Evolutionary conservation across 2,329 filamentous ascomycete genomes (phyloP).

Genomic region (Lachnellula arida): DNA sequence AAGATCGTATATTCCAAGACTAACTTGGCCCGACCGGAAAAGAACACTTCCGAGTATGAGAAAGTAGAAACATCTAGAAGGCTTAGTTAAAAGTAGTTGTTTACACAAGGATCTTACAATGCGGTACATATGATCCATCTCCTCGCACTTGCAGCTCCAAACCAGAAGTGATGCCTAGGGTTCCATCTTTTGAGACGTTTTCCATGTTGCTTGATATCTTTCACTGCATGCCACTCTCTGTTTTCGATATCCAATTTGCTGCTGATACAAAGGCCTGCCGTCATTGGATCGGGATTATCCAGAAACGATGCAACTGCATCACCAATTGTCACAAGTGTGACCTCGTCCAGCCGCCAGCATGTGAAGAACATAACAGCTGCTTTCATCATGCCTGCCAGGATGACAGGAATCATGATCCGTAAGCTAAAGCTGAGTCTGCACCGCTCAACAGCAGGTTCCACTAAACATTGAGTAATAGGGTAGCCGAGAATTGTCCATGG

Average conservation of each 20-base stretch:
- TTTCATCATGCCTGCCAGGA: constrained; percentile 4
- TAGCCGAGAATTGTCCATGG: neutral
- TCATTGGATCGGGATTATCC: constrained; percentile 26
- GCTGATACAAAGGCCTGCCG: constrained; percentile 23
- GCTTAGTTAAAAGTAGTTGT: no score
- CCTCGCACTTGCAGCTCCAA: constrained; percentile 9
- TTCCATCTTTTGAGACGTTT: neutral
- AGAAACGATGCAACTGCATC: constrained; percentile 35
- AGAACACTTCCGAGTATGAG: constrained; percentile 2
- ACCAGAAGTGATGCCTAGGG: constrained; percentile 8
- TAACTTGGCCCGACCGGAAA: neutral
- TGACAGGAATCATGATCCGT: constrained; percentile 10
- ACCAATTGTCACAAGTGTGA: constrained; percentile 29
- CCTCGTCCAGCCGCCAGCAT: neutral
- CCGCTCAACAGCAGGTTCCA: constrained; percentile 1
- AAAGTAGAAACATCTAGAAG: constrained; percentile 1
- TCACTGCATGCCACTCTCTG: neutral
- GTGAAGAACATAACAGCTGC: constrained; percentile 4
- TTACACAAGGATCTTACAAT: constrained; percentile 8
- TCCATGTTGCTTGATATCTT: neutral
- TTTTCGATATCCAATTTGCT: constrained; percentile 12
- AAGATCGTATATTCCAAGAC: constrained; percentile 1
- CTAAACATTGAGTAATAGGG: constrained; percentile 8
- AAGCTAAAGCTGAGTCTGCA: constrained; percentile 9
- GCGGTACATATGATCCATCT: constrained; percentile 12